phyloP scores from a whole-genome alignment of 2,329 filamentous ascomycete species.

The Hortaea werneckii region DNA sequence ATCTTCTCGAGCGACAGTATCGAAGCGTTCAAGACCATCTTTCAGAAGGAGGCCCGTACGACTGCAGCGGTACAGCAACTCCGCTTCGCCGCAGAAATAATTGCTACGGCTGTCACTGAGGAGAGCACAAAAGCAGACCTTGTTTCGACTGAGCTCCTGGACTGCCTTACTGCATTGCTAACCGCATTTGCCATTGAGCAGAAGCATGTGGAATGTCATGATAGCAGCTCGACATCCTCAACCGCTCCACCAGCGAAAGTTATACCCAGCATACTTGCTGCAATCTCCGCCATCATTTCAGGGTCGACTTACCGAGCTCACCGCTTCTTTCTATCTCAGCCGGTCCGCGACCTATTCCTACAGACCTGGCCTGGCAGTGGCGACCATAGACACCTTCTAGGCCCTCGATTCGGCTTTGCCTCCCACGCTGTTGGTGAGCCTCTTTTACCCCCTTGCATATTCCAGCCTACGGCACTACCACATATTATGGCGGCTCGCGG shows the following conservation, averaged over 20 bases:
- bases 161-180: constrained; percentile 65
- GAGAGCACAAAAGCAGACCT: constrained; percentile 63
- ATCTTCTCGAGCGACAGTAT: constrained; percentile 56
- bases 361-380: constrained; percentile 9
- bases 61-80: constrained; percentile 52
- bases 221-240: constrained; percentile 21
- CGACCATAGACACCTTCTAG: constrained; percentile 16
- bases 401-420: constrained; percentile 16
- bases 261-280: constrained; percentile 63
- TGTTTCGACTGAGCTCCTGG: constrained; percentile 62
- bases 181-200: constrained; percentile 45
- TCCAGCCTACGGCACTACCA: constrained; percentile 26
- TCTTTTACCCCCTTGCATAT: constrained; percentile 31
- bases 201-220: constrained; percentile 17
- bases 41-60: constrained; percentile 48
- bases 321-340: constrained; percentile 40
- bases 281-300: constrained; percentile 64
- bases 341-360: constrained; percentile 30
- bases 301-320: constrained; percentile 71
- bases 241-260: constrained; percentile 48
- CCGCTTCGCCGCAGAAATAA: constrained; percentile 47
- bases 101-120: constrained; percentile 56
- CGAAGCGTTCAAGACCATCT: constrained; percentile 53
- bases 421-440: constrained; percentile 10
- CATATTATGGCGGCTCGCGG: constrained; percentile 26